phyloP scores from a whole-genome alignment of 2,329 filamentous ascomycete species.

The Ophiocordyceps robertsii region DNA sequence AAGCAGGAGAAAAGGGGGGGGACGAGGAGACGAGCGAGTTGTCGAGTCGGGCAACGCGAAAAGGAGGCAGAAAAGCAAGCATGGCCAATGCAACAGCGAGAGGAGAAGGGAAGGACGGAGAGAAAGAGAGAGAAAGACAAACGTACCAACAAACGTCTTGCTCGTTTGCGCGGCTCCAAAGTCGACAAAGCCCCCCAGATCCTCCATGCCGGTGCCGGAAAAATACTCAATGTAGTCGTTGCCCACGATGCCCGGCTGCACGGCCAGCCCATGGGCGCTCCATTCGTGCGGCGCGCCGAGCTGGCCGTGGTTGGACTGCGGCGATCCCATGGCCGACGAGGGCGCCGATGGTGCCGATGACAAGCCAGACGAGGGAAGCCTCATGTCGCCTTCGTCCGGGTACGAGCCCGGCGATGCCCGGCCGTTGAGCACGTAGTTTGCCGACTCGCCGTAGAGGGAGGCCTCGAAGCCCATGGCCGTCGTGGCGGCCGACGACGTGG shows the following conservation, averaged over 20 bases:
- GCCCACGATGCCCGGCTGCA: constrained; percentile 51
- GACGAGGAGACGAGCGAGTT: too few species aligned
- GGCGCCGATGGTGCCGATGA: constrained; percentile 51
- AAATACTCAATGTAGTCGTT: constrained; percentile 44
- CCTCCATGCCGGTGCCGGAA: constrained; percentile 34
- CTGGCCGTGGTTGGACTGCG: constrained; percentile 47
- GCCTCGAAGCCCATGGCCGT: constrained; percentile 29
- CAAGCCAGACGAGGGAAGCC: constrained; percentile 40
- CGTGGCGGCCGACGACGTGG: background rate
- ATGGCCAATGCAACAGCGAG: too few species aligned
- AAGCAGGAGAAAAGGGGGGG: too few species aligned
- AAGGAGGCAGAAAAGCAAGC: background rate
- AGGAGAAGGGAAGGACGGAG: too few species aligned
- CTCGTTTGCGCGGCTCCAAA: constrained; percentile 20
- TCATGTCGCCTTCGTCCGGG: constrained; percentile 35
- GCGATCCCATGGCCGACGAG: constrained; percentile 55
- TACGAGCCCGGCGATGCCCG: constrained; percentile 35
- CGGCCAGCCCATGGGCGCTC: constrained; percentile 38
- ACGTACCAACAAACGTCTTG: constrained; percentile 41
- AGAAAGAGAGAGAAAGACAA: constrained; percentile 20
- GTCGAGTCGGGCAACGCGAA: too few species aligned
- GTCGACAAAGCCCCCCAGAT: constrained; percentile 35
- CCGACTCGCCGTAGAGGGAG: constrained; percentile 32
- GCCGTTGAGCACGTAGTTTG: constrained; percentile 29
- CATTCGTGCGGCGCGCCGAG: constrained; percentile 46